These are phyloP conservation scores for Metschnikowia reukaufii DNA, from an alignment of 805 yeast species.

Conservation along the genomic window DNA sequence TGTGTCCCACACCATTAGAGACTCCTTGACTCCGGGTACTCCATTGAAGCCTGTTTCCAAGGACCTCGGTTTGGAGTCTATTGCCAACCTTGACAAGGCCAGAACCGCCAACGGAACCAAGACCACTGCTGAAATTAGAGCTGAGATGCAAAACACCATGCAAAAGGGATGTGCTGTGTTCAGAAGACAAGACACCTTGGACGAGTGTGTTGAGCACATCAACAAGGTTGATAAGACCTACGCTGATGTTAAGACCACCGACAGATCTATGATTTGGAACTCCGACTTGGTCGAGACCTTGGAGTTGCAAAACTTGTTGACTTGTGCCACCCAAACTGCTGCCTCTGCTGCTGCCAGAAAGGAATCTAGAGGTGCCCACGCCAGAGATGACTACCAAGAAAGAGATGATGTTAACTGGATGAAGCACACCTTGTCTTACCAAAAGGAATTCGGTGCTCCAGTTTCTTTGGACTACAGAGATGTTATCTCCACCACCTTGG, in stretches of 20 bases:
- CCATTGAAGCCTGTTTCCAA: constrained; percentile 82
- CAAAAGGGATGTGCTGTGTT: constrained; percentile 96
- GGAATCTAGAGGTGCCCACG: constrained; percentile 99
- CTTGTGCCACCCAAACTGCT: constrained; percentile 97
- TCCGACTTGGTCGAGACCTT: constrained; percentile 94
- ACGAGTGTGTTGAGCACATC: constrained; percentile 84
- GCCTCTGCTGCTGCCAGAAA: constrained; percentile 89
- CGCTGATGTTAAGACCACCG: constrained; percentile 78
- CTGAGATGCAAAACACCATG: constrained; percentile 93
- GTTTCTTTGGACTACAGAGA: constrained; percentile 81
- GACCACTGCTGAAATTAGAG: constrained; percentile 85
- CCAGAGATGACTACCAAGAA: constrained; percentile 94
- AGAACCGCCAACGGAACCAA: constrained; percentile 83
- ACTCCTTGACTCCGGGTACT: constrained; percentile 79
- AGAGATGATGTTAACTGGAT: constrained; percentile 97
- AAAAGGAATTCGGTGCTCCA: constrained; percentile 64
- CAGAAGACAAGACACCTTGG: constrained; percentile 89
- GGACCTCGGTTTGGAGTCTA: constrained; percentile 85
- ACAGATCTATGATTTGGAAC: constrained; percentile 99
- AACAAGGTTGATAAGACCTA: constrained; percentile 72
- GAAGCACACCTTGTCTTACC: constrained; percentile 97
- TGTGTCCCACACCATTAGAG: constrained; percentile 88
- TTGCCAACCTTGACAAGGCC: constrained; percentile 83
- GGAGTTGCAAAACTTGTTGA: constrained; percentile 92
- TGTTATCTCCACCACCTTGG: constrained; percentile 81